Percentiles rank a stretch among this genome's conserved stretches.
Conservation (phyloP, 495 filamentous ascomycete genomes). For the Poronia punctata region DNA sequence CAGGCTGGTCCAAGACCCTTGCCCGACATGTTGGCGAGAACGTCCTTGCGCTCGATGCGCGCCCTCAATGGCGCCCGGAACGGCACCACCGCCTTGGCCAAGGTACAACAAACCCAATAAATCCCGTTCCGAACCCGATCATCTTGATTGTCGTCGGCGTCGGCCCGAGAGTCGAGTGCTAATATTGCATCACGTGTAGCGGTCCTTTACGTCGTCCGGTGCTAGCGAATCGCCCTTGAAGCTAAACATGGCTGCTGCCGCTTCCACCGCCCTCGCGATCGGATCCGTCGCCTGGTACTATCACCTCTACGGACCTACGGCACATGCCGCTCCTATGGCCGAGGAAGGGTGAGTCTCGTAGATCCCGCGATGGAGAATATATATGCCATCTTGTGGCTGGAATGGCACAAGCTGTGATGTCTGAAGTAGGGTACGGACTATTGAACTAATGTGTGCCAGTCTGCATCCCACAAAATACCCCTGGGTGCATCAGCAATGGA, state of each 20-base stretch:
- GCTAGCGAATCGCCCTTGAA: slow-evolving; percentile 52
- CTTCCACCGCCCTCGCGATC: slow-evolving; percentile 75
- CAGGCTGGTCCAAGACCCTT: slow-evolving; percentile 25
- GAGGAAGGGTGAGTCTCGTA: slow-evolving; percentile 95
- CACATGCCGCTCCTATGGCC: slow-evolving; percentile 81
- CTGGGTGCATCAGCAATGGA: slow-evolving; percentile 86
- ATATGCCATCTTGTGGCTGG: slow-evolving; percentile 6
- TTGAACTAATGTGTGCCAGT: slow-evolving; percentile 43
- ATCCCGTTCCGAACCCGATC: slow-evolving; percentile 8
- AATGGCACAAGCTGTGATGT: slow-evolving; percentile 9
- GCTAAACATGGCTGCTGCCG: slow-evolving; percentile 73
- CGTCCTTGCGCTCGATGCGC: slow-evolving; percentile 73
- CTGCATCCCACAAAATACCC: slow-evolving; percentile 88
- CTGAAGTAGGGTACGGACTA: too few relatives aligned
- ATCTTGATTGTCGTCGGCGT: slow-evolving; percentile 12
- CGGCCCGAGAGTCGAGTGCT: slow-evolving; percentile 21
- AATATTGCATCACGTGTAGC: slow-evolving; percentile 39
- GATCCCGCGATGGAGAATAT: not conserved
- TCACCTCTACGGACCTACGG: slow-evolving; percentile 82
- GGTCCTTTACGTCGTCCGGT: slow-evolving; percentile 50
- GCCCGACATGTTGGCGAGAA: slow-evolving; percentile 79
- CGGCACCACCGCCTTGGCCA: slow-evolving; percentile 50
- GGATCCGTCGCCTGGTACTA: slow-evolving; percentile 93
- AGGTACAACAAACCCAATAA: slow-evolving; percentile 41
- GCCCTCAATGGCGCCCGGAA: slow-evolving; percentile 63